Base-by-base conservation (phyloP, 306 rosid genomes). In the Cucumis melo region DNA sequence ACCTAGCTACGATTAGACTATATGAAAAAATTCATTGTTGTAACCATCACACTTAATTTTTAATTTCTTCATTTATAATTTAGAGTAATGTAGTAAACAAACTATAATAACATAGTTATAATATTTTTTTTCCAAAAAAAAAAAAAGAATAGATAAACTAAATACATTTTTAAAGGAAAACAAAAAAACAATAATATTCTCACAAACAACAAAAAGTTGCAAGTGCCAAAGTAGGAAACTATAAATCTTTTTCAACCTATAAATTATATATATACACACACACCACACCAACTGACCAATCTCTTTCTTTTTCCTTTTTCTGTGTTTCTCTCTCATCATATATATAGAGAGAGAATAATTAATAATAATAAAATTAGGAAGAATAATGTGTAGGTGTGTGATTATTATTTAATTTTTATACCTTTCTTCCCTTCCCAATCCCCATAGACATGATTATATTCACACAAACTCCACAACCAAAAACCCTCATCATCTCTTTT, bases 291-390 rank as follows among this genome's bases (percentile, higher is more conserved):
- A 84, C 93, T 79, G 81, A 58, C 60, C 74, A 50, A 73, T 75
- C 50, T 65, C 82, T 65, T 78, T 82, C 77, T 46, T 16, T 36
- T 36, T 32, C 77, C 77, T 73, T 74, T 27, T 51, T 76, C 77
- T 83, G 87, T 83, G 87, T 57, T 86, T 83, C 82, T 81, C 86
- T 87, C 83, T 87, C 79, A 74, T 77, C 80, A 68, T 78, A 94
- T 78, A 87, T 11, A 66, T 24, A 66, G 87, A 90, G 87, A 90
- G 88, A 83, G 89, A 90, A 94, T 90, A 87, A 88, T 87, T 85
- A 93, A 92, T 4, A 44, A 44, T 44, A 6, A 32, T 32, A 9
- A 46, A 46, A 46, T 46, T 46, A 51, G 56, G 20, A 92, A 91
- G 96, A 90, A 86, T 91, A 91, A 87, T 17, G 90, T 89, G 85